phyloP scores from a whole-genome alignment of 2,329 filamentous ascomycete species.

The Tothia fuscella region DNA sequence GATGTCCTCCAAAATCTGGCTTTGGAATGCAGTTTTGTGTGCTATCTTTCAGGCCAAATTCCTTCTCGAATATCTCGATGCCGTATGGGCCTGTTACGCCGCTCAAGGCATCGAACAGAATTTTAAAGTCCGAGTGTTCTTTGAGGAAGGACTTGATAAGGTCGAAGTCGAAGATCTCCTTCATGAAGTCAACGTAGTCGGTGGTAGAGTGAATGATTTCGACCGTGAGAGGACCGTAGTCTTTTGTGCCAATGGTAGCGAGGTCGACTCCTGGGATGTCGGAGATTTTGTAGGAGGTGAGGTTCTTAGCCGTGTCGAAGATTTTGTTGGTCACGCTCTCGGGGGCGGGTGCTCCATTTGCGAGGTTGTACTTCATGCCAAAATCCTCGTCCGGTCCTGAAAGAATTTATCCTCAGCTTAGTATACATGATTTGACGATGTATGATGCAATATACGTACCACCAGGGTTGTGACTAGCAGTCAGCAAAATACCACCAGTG shows the following conservation, averaged over 20 bases:
- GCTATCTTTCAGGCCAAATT: conserved; percentile 70
- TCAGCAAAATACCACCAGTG: conserved; percentile 91
- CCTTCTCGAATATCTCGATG: conserved; percentile 85
- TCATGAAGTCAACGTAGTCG: conserved; percentile 91
- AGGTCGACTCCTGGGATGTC: conserved; percentile 82
- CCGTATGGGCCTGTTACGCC: conserved; percentile 96
- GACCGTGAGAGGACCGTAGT: conserved; percentile 77
- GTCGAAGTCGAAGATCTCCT: conserved; percentile 96
- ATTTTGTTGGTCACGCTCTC: conserved; percentile 98
- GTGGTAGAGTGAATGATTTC: conserved; percentile 88
- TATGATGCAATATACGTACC: conserved; percentile 45
- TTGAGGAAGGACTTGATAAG: conserved; percentile 90
- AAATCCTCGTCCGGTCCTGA: conserved; percentile 87
- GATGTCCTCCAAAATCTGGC: conserved; percentile 92
- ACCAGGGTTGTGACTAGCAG: conserved; percentile 95
- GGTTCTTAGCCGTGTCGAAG: conserved; percentile 77
- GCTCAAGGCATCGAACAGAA: conserved; percentile 87
- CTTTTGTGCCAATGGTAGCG: conserved; percentile 66
- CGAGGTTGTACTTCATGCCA: conserved; percentile 98
- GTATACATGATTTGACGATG: conserved; percentile 1
- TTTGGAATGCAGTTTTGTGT: conserved; percentile 88
- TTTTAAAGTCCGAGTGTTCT: conserved; percentile 81
- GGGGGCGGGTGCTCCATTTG: conserved; percentile 90
- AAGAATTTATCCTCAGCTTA: neutral
- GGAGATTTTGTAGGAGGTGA: conserved; percentile 85